Percentiles rank a stretch among this genome's conserved stretches.
These are phyloP conservation scores for Exutisphaerella laricina DNA, from an alignment of 2,329 filamentous ascomycete genomes.

Conservation along the genomic window DNA sequence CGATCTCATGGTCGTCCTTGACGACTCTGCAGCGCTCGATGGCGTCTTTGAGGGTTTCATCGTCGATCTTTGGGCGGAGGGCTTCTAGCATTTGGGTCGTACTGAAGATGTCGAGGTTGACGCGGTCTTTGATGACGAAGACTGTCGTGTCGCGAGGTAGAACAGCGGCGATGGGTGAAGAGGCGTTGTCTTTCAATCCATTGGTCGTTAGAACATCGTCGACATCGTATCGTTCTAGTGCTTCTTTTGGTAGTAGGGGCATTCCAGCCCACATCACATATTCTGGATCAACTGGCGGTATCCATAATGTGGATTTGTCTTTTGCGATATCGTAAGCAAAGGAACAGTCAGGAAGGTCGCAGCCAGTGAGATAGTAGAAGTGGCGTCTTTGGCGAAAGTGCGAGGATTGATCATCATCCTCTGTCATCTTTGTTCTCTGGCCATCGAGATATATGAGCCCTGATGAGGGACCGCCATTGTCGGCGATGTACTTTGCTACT, in stretches of 20 bases:
- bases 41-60: conserved; percentile 51
- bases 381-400: conserved; percentile 64
- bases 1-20: conserved; percentile 80
- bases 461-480: conserved; percentile 56
- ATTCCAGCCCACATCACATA: conserved; percentile 95
- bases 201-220: conserved; percentile 53
- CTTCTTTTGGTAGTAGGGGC: conserved; percentile 70
- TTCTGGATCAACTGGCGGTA: conserved; percentile 82
- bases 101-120: conserved; percentile 39
- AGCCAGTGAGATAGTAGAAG: conserved; percentile 95
- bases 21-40: conserved; percentile 77
- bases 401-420: conserved; percentile 80
- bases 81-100: conserved; percentile 60
- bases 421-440: conserved; percentile 71
- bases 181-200: conserved; percentile 64
- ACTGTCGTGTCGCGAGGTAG: conserved; percentile 45
- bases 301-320: conserved; percentile 76
- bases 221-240: conserved; percentile 51
- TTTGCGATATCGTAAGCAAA: conserved; percentile 75
- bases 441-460: conserved; percentile 86
- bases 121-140: conserved; percentile 72
- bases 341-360: conserved; percentile 71
- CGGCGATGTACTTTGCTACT: conserved; percentile 72
- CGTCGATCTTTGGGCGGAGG: conserved; percentile 61
- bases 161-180: conserved; percentile 50